Conservation (phyloP, 2,329 filamentous ascomycete genomes). For the Diaporthe ilicicola region DNA sequence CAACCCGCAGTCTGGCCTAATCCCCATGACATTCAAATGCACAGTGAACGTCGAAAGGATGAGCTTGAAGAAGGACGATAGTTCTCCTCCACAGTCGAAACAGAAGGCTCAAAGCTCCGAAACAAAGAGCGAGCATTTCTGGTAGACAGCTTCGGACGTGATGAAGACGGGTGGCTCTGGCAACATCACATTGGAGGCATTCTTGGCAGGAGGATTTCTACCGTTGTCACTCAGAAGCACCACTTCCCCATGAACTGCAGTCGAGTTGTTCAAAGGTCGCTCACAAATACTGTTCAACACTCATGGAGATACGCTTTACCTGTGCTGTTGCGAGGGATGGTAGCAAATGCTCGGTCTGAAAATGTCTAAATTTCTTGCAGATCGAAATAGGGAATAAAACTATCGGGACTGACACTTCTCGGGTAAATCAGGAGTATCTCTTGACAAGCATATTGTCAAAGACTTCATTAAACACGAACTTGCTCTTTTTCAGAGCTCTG, state of each 20-base stretch:
- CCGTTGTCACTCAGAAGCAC: not conserved
- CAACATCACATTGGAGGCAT: not conserved
- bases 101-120: not conserved
- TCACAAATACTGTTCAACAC: not conserved
- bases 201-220: not conserved
- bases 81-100: not conserved
- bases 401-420: too few species aligned
- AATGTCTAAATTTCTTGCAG: too few species aligned
- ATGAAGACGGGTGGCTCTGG: too few species aligned
- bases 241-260: not conserved
- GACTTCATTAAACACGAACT: not conserved
- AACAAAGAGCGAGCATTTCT: not conserved
- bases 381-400: too few species aligned
- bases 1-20: rapidly evolving
- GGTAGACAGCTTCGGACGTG: not conserved
- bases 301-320: not conserved
- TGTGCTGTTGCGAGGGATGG: not conserved
- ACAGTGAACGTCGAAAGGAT: not conserved
- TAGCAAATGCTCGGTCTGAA: not conserved
- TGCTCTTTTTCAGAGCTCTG: not conserved
- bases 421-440: too few species aligned
- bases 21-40: not conserved
- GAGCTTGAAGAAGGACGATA: not conserved
- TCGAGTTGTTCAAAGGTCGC: not conserved
- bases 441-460: not conserved